Evolutionary conservation across 2,329 filamentous ascomycete genomes (phyloP).

Genomic region (Xylaria sp.): DNA sequence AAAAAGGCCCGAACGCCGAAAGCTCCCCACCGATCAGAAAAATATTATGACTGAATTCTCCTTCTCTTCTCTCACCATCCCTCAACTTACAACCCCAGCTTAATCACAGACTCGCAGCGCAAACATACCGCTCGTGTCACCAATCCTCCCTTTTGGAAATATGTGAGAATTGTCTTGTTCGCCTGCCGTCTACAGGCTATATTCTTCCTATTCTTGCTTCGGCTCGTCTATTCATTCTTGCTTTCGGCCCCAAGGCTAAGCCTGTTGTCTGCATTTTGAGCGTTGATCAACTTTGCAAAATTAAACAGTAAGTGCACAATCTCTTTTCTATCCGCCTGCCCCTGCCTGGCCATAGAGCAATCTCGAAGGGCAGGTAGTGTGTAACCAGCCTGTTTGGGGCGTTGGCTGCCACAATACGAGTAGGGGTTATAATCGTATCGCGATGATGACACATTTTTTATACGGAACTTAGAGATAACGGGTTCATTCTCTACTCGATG

Average conservation of each 20-base stretch:
- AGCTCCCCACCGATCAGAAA: slow-evolving; percentile 10
- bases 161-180: slow-evolving; percentile 23
- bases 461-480: slow-evolving; percentile 63
- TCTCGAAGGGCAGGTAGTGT: neutral
- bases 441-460: slow-evolving; percentile 67
- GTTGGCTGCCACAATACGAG: neutral
- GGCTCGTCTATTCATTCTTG: neutral
- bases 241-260: neutral
- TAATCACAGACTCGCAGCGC: neutral
- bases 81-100: neutral
- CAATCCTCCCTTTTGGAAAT: slow-evolving; percentile 10
- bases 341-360: neutral
- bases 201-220: neutral
- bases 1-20: slow-evolving; percentile 4
- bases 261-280: neutral
- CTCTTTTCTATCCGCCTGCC: neutral
- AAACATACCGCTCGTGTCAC: neutral
- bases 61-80: neutral
- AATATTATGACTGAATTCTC: neutral
- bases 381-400: neutral
- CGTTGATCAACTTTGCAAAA: neutral
- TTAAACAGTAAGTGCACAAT: slow-evolving; percentile 23
- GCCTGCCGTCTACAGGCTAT: slow-evolving; percentile 23
- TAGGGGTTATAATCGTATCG: slow-evolving; percentile 39
- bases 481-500: slow-evolving; percentile 55